Conservation (phyloP, 2,329 filamentous ascomycete species). For the Fusarium caatingaense region DNA sequence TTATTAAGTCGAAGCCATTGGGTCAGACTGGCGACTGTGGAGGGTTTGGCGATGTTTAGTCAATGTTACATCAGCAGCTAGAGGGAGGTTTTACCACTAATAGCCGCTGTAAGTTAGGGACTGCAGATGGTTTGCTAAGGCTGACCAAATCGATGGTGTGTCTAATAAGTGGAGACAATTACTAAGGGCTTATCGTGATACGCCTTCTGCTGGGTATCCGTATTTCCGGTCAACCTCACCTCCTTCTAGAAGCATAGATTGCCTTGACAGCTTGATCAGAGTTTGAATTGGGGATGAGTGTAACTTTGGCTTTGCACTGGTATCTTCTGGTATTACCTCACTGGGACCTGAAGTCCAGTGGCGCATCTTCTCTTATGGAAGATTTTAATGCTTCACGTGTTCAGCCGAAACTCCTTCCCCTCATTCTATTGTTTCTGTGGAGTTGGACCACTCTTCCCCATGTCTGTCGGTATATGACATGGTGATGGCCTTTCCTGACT, state of each 20-base stretch:
- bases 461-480: not conserved
- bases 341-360: not conserved
- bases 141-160: constrained; percentile 33
- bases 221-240: constrained; percentile 21
- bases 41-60: constrained; percentile 39
- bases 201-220: constrained; percentile 9
- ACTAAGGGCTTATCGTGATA: constrained; percentile 27
- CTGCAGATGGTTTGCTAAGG: constrained; percentile 30
- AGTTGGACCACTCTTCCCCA: not conserved
- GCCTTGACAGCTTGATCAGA: not conserved
- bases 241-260: not conserved
- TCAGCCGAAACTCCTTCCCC: not conserved
- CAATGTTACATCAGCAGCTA: constrained; percentile 46
- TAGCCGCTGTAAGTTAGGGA: not conserved
- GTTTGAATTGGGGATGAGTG: no score
- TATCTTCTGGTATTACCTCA: not conserved
- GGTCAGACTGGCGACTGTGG: constrained; percentile 23
- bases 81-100: constrained; percentile 9
- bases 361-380: not conserved
- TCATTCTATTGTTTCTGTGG: not conserved
- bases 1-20: constrained; percentile 21
- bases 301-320: not conserved
- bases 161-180: constrained; percentile 30
- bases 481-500: not conserved
- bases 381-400: not conserved